Conservation (phyloP, 148 eudicot species). For the Heliamphora exappendiculata region DNA sequence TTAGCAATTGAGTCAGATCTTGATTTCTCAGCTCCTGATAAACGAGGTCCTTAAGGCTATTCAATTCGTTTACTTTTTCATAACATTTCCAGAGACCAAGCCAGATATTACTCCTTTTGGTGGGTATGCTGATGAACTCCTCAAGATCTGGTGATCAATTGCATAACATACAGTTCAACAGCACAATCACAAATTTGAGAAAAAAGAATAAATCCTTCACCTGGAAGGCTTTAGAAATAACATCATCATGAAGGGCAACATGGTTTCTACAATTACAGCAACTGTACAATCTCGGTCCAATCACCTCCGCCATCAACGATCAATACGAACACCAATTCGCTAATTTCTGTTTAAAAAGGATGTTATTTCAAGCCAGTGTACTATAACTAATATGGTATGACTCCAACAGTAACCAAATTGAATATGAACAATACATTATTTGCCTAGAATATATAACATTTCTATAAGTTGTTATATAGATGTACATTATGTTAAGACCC, state of each 20-base stretch:
- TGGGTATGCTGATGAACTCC: neutral
- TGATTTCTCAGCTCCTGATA: neutral
- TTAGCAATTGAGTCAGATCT: neutral
- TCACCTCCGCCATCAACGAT: constrained; percentile 47
- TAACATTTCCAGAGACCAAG: neutral
- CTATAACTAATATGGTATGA: neutral
- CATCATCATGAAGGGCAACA: constrained; percentile 73
- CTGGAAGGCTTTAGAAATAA: constrained; percentile 82
- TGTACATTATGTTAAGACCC: neutral
- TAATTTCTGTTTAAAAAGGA: constrained; percentile 5
- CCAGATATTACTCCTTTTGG: neutral
- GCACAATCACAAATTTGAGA: neutral
- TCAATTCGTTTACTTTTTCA: neutral
- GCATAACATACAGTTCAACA: neutral
- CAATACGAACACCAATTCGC: neutral
- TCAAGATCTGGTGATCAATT: neutral
- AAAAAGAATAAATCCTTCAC: constrained; percentile 18
- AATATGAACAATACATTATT: neutral
- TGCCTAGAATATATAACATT: too few relatives aligned
- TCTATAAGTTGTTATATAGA: neutral
- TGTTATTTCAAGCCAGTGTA: neutral
- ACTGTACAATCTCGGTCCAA: constrained; percentile 58
- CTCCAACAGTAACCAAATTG: neutral
- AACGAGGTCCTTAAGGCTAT: neutral
- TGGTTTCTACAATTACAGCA: constrained; percentile 67